Percentiles rank a stretch among this genome's conserved stretches.
phyloP scores from a whole-genome alignment of 2,329 filamentous ascomycete species.

The Scopulariopsis brevicaulis region DNA sequence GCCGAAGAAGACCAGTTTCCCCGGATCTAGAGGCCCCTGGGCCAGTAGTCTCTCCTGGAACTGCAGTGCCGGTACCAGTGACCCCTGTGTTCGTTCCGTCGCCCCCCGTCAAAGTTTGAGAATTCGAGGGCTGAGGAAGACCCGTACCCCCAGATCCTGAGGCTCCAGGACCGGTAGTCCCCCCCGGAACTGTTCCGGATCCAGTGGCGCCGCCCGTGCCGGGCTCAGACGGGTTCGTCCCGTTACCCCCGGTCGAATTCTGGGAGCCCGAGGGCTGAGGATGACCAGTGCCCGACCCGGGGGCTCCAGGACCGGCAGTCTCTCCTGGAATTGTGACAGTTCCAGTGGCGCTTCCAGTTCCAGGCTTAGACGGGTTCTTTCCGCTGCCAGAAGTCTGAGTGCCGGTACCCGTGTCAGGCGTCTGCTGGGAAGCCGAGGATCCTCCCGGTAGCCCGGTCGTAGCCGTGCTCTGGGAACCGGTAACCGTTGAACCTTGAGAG shows the following conservation, averaged over 20 bases:
- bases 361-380: background rate
- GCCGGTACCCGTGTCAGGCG: background rate
- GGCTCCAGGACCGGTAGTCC: background rate
- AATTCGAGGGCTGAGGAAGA: background rate
- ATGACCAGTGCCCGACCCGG: background rate
- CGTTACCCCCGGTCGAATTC: background rate
- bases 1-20: too few relatives aligned
- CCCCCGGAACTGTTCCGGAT: background rate
- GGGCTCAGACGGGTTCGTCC: background rate
- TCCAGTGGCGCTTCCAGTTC: background rate
- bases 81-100: too few relatives aligned
- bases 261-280: background rate
- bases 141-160: background rate
- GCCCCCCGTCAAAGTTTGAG: background rate
- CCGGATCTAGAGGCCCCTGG: too few relatives aligned
- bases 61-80: too few relatives aligned
- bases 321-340: background rate
- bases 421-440: background rate
- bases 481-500: background rate
- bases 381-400: background rate
- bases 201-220: background rate
- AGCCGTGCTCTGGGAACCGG: background rate
- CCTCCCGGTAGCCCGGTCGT: background rate
- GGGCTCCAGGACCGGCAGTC: background rate
- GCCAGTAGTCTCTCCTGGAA: too few relatives aligned